Evolutionary conservation across 2,329 filamentous ascomycete species (phyloP).

Genomic region (Calonectria hawksworthii): DNA sequence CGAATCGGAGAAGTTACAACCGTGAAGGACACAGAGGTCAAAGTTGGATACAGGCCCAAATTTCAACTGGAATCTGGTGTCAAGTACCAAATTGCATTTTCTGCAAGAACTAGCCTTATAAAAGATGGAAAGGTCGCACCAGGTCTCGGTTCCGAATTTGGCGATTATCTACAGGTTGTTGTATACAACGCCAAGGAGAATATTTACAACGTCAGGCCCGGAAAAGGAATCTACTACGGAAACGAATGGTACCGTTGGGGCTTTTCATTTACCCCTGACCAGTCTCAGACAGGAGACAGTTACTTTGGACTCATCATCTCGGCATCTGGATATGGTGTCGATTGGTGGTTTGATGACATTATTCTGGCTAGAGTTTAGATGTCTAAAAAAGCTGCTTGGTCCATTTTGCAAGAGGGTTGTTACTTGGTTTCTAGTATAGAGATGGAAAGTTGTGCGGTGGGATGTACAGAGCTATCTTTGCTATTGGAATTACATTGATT

Average conservation of each 20-base stretch:
- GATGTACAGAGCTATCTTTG: too few relatives aligned
- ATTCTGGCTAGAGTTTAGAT: conserved; percentile 1
- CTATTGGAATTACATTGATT: too few relatives aligned
- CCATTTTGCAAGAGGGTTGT: background rate
- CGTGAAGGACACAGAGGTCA: background rate
- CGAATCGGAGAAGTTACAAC: conserved; percentile 8
- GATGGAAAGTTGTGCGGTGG: too few relatives aligned
- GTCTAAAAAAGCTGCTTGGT: too few relatives aligned
- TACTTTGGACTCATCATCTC: background rate
- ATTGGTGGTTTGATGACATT: conserved; percentile 23
- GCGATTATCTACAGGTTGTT: background rate
- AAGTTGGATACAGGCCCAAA: background rate
- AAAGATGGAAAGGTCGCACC: background rate
- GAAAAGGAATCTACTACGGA: background rate
- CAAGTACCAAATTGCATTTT: conserved; percentile 16
- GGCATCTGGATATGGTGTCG: background rate
- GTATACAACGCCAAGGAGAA: conserved; percentile 11
- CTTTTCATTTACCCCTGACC: background rate
- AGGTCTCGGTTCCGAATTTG: conserved; percentile 4
- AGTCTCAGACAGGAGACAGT: background rate
- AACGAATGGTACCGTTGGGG: conserved; percentile 15
- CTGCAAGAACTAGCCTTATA: background rate
- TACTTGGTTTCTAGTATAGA: background rate
- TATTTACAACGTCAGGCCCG: conserved; percentile 6
- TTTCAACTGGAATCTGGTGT: background rate